Conservation (phyloP, 306 rosid species). For the Aeschynomene evenia region DNA sequence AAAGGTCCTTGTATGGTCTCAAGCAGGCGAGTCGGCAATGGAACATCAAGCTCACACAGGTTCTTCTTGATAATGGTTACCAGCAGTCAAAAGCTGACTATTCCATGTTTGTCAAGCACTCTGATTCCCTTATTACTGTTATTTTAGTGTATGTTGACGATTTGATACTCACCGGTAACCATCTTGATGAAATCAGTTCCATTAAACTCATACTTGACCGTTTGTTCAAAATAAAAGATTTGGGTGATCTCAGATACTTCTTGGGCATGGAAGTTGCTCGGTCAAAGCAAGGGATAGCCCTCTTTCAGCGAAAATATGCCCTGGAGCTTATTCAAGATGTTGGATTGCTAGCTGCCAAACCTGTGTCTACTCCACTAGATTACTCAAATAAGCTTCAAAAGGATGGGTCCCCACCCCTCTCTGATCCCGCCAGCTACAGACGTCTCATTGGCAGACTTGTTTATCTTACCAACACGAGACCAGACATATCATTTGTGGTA, state of each 20-base stretch:
- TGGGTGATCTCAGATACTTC: not conserved
- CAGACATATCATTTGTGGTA: not conserved
- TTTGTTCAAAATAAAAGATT: too few species aligned
- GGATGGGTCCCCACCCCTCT: rapidly evolving
- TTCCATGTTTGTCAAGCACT: not conserved
- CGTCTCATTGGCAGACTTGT: not conserved
- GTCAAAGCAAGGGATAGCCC: not conserved
- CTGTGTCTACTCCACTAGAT: not conserved
- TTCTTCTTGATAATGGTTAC: too few species aligned
- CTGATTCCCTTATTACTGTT: too few species aligned
- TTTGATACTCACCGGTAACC: not conserved
- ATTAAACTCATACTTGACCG: too few species aligned
- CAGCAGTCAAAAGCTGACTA: too few species aligned
- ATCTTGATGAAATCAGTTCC: not conserved
- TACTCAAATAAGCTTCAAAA: not conserved
- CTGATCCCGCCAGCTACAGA: not conserved
- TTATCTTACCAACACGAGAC: not conserved
- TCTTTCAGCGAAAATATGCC: not conserved
- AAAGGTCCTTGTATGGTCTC: too few species aligned
- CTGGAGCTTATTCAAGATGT: too few species aligned
- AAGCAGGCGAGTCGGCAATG: too few species aligned
- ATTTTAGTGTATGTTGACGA: not conserved
- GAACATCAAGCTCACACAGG: too few species aligned
- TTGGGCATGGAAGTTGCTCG: not conserved
- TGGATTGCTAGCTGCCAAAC: not conserved